Conservation (phyloP, 208 protist species). For the Trichomonas vaginalis region DNA sequence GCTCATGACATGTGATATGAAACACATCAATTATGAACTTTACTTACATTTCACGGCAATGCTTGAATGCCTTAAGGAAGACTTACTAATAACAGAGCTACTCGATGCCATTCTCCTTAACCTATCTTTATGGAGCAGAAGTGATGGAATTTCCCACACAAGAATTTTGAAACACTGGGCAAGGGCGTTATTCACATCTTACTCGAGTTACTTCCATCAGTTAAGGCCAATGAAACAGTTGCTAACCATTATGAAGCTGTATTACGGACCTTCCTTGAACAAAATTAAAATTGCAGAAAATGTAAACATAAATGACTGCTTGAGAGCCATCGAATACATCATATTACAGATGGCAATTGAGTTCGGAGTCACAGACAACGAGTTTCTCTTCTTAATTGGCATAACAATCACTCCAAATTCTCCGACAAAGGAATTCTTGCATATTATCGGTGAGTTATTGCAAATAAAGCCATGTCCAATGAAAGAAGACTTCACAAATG, state of each 20-base stretch:
- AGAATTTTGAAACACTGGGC: background rate
- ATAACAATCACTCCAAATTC: background rate
- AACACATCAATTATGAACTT: background rate
- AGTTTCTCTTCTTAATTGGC: background rate
- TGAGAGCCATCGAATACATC: background rate
- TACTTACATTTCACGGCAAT: background rate
- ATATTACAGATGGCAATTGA: background rate
- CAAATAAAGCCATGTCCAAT: background rate
- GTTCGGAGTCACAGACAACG: background rate
- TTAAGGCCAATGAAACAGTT: background rate
- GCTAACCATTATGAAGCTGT: background rate
- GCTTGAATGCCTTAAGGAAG: background rate
- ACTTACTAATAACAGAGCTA: background rate
- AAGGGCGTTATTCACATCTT: background rate
- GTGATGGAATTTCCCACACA: background rate
- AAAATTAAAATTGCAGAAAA: background rate
- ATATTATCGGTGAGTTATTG: background rate
- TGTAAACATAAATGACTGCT: background rate
- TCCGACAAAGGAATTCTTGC: background rate
- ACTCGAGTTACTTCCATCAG: background rate
- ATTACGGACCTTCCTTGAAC: background rate
- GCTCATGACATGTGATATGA: background rate
- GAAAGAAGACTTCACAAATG: background rate
- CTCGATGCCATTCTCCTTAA: background rate
- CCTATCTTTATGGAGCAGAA: background rate